Conservation (phyloP, 768 basidiomycete genomes). For the Termitomyces sp. region DNA sequence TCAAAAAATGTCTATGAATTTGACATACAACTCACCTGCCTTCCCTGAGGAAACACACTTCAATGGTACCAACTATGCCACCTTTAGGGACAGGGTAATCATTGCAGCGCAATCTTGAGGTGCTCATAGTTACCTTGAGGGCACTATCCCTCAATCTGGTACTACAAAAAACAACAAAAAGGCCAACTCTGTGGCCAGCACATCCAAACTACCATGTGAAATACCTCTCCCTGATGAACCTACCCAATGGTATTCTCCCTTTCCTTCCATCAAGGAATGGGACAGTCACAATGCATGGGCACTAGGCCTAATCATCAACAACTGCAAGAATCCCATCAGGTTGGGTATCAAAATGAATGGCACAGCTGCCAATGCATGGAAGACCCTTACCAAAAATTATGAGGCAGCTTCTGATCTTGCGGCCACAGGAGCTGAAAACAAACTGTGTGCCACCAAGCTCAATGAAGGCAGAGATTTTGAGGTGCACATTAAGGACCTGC, state of each 20-base stretch:
- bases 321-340: neutral
- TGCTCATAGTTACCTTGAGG: neutral
- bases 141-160: neutral
- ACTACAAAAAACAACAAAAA: no score
- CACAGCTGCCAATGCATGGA: neutral
- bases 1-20: neutral
- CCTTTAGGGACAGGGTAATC: neutral
- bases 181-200: no score
- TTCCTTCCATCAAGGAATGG: neutral
- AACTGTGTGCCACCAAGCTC: neutral
- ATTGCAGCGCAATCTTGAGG: neutral
- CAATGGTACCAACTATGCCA: neutral
- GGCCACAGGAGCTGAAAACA: neutral
- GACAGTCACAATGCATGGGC: neutral
- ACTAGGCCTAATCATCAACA: neutral
- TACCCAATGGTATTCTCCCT: neutral
- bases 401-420: neutral
- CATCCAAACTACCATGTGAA: no score
- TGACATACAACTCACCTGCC: neutral
- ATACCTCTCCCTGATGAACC: neutral
- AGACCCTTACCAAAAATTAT: neutral
- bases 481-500: no score
- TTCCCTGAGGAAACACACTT: neutral
- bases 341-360: neutral
- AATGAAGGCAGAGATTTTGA: no score